Conservation (phyloP, 2,329 filamentous ascomycete species). For the Arthrobotrys musiformis region DNA sequence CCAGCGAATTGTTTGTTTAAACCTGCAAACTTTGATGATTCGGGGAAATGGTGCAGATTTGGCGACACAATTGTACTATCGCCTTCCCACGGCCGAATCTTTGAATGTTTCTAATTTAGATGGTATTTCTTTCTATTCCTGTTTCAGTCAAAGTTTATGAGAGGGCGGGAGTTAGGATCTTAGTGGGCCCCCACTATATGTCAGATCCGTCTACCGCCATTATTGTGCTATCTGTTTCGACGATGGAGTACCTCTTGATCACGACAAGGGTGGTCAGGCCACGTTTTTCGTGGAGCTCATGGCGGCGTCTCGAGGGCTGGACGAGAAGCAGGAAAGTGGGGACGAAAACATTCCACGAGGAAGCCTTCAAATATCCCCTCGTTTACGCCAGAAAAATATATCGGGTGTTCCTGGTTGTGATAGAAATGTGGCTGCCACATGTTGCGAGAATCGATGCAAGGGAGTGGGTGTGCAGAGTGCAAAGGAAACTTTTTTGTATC, state of each 20-base stretch:
- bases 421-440: slow-evolving; percentile 42
- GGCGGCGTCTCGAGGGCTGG: slow-evolving; percentile 11
- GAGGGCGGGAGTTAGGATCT: slow-evolving; percentile 4
- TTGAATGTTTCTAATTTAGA: slow-evolving; percentile 35
- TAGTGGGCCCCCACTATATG: slow-evolving; percentile 24
- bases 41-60: not conserved
- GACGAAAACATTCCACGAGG: slow-evolving; percentile 13
- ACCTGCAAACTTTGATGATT: not conserved
- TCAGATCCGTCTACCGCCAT: slow-evolving; percentile 24
- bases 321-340: slow-evolving; percentile 8
- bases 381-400: not conserved
- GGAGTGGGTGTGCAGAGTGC: slow-evolving; percentile 15
- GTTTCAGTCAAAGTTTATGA: slow-evolving; percentile 25
- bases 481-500: slow-evolving; percentile 20
- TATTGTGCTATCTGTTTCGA: slow-evolving; percentile 26
- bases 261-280: slow-evolving; percentile 12
- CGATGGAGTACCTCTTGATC: slow-evolving; percentile 3
- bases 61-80: not conserved
- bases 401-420: slow-evolving; percentile 14
- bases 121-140: not conserved
- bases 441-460: slow-evolving; percentile 28
- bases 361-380: not conserved
- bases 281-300: slow-evolving; percentile 22
- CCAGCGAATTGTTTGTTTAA: slow-evolving; percentile 8
- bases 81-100: slow-evolving; percentile 2